A percentile compares a stretch with the other conserved stretches of the same genome.
phyloP scores from a whole-genome alignment of 441 rosid genomes.

The Pelargonium fulgidum region DNA sequence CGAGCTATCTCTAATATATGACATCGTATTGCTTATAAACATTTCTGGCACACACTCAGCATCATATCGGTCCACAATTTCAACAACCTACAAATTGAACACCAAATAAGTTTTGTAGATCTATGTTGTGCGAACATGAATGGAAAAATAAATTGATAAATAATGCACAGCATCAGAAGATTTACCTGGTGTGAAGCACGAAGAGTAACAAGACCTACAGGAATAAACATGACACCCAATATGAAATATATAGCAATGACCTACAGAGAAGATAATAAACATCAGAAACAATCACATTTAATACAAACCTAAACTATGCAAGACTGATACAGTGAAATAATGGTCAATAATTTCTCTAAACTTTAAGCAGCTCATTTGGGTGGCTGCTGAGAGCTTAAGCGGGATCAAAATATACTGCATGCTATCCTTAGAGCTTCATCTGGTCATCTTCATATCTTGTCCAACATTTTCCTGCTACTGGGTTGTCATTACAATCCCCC shows the following conservation, averaged over 20 bases:
- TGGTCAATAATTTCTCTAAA: slow-evolving; percentile 2
- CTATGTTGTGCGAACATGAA: neutral
- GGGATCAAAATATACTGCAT: neutral
- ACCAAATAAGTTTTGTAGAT: slow-evolving; percentile 1
- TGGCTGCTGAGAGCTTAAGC: no score
- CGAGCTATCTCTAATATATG: slow-evolving; percentile 53
- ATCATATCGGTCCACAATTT: slow-evolving; percentile 68
- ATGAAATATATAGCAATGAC: slow-evolving; percentile 54
- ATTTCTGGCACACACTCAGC: slow-evolving; percentile 60
- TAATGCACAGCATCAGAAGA: slow-evolving; percentile 8
- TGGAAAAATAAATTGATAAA: slow-evolving; percentile 1
- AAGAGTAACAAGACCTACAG: slow-evolving; percentile 58
- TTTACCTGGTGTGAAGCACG: slow-evolving; percentile 64
- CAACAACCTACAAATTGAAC: slow-evolving; percentile 52
- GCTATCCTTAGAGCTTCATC: neutral
- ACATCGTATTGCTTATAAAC: slow-evolving; percentile 44
- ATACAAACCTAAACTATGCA: neutral
- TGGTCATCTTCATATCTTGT: neutral
- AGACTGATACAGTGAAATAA: neutral
- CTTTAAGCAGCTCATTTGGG: neutral
- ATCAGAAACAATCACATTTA: neutral
- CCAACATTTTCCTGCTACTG: no score
- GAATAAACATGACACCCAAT: slow-evolving; percentile 55
- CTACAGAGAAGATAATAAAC: slow-evolving; percentile 28
- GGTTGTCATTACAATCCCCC: no score